Percentiles rank a stretch among this genome's conserved stretches.
Conservation (phyloP, 352 stramenopile species). For the Phytophthora crassamura region DNA sequence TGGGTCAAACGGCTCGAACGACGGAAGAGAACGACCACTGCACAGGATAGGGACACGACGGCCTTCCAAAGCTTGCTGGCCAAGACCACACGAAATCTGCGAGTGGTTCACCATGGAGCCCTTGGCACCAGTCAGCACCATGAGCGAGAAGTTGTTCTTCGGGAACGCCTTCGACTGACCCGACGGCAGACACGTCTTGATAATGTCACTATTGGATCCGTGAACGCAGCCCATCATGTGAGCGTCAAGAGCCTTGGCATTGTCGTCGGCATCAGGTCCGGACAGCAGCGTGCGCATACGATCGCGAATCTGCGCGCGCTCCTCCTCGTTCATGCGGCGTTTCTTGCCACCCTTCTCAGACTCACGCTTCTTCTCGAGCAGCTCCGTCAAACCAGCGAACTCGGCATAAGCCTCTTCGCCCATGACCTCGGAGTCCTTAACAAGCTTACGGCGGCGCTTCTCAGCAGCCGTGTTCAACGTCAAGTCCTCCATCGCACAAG, state of each 20-base stretch:
- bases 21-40: slow-evolving; percentile 98
- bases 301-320: slow-evolving; percentile 74
- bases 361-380: slow-evolving; percentile 67
- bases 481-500: slow-evolving; percentile 99
- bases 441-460: slow-evolving; percentile 88
- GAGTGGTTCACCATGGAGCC: slow-evolving; percentile 99
- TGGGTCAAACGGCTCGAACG: slow-evolving; percentile 98
- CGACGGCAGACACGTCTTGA: slow-evolving; percentile 98
- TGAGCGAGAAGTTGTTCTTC: slow-evolving; percentile 98
- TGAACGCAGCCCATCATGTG: slow-evolving; percentile 93
- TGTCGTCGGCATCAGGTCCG: slow-evolving; percentile 73
- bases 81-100: slow-evolving; percentile 98
- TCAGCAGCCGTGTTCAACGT: slow-evolving; percentile 96
- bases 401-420: slow-evolving; percentile 89
- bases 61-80: slow-evolving; percentile 99
- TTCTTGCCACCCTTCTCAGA: slow-evolving; percentile 66
- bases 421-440: slow-evolving; percentile 82
- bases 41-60: slow-evolving; percentile 98
- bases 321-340: slow-evolving; percentile 86
- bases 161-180: slow-evolving; percentile 98
- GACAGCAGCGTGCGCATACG: slow-evolving; percentile 81
- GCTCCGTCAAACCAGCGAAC: slow-evolving; percentile 77
- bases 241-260: slow-evolving; percentile 82
- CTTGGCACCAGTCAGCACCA: slow-evolving; percentile 99
- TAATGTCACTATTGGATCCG: slow-evolving; percentile 96